Evolutionary conservation across 805 yeast genomes (phyloP), one percentile per base, ranked within the genome.

Genomic region (Ogataea nakhonphanomensis): DNA sequence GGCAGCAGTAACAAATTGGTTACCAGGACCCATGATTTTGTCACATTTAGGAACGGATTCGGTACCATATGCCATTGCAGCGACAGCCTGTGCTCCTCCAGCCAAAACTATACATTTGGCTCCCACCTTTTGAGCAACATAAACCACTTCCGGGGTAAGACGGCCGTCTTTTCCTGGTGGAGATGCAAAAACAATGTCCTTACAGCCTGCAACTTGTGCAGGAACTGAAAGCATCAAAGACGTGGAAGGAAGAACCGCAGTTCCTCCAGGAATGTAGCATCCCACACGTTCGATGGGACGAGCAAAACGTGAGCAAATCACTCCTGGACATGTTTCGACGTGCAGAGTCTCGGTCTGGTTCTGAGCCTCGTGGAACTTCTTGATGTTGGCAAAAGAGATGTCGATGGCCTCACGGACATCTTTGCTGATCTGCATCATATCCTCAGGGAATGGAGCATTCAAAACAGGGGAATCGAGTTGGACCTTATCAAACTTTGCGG

Each of bases 71-170:
- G 99, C 99, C 95, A 93, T 79, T 5, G 99, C 95, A 33, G 97
- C 95, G 37, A 93, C 87, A 5, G 99, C 99, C 71, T 93, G 99
- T 3, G 99, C 99, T 58, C 99, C 99, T 55, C 99, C 99, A 1
- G 99, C 99, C 54, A 93, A 71, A 8, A 93, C 88, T 57, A 93
- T 89, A 53, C 82, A 76, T 44, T 79, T 73, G 30, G 97, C 98
- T 43, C 97, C 97, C 49, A 93, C 81, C 65, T 89, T 89, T 65
- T 88, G 87, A 14, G 99, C 99, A 40, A 93, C 97, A 55, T 93
- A 93, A 12, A 89, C 96, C 39, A 93, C 96, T 63, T 93, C 99
- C 4, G 99, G 98, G 5, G 96, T 87, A 49, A 93, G 74, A 40
- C 78, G 84, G 32, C 99, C 99, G 49, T 93, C 95, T 39, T 79